A percentile compares a stretch with the other conserved stretches of the same genome.
Evolutionary conservation across 2,329 filamentous ascomycete species (phyloP).

Genomic region (Botrytis hyacinthi): DNA sequence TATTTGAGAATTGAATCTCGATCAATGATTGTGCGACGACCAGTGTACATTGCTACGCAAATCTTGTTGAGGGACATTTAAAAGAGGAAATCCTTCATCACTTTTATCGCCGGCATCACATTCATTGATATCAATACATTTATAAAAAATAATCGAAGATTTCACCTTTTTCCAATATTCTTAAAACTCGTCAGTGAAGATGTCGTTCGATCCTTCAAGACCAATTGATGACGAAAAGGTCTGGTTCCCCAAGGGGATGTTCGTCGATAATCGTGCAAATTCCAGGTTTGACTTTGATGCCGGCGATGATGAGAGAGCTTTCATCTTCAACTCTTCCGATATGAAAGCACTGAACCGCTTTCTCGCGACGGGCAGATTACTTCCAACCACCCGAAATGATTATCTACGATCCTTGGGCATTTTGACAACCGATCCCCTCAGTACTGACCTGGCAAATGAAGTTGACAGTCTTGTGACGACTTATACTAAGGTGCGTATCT

Average conservation of each 20-base stretch:
- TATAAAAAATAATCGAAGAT: not conserved
- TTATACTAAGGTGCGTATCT: not conserved
- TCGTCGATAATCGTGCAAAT: not conserved
- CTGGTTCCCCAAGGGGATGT: conserved; percentile 13
- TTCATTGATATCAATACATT: not conserved
- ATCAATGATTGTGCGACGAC: not conserved
- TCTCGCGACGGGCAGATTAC: not conserved
- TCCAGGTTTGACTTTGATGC: not conserved
- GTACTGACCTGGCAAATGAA: not conserved
- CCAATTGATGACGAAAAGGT: conserved; percentile 2
- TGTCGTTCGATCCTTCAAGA: conserved; percentile 9
- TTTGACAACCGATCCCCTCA: not conserved
- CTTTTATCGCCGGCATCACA: not conserved
- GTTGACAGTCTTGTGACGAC: not conserved
- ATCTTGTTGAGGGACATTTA: too few species aligned
- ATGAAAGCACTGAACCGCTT: conserved; percentile 2
- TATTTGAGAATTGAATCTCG: not conserved
- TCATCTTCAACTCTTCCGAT: not conserved
- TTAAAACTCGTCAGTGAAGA: not conserved
- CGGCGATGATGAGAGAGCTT: conserved; percentile 3
- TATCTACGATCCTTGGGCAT: conserved; percentile 6
- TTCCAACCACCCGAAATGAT: not conserved
- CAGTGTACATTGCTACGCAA: not conserved
- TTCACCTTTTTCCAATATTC: not conserved
- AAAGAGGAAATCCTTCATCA: not conserved